Percentiles rank a stretch among this genome's conserved stretches.
Conservation (phyloP, 2,329 filamentous ascomycete genomes). For the Xylariaceae sp. region DNA sequence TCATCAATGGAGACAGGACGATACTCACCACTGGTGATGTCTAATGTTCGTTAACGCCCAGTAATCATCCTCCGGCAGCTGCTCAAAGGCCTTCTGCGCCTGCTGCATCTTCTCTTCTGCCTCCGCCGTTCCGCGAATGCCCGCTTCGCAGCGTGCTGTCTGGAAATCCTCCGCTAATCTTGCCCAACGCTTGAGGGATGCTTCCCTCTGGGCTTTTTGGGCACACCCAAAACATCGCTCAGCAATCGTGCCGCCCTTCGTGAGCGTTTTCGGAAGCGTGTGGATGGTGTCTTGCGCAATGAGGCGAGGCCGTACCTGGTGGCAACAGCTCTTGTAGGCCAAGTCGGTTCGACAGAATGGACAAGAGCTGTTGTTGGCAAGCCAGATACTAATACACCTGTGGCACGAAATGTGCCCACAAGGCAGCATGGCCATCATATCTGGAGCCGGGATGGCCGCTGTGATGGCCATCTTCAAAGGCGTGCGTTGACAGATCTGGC, state of each 20-base stretch:
- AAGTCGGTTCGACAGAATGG: slow-evolving; percentile 33
- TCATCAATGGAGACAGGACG: neutral
- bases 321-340: slow-evolving; percentile 28
- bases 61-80: slow-evolving; percentile 10
- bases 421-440: slow-evolving; percentile 30
- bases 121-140: slow-evolving; percentile 8
- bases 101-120: slow-evolving; percentile 9
- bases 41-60: slow-evolving; percentile 1
- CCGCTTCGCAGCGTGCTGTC: slow-evolving; percentile 11
- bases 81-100: slow-evolving; percentile 19
- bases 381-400: slow-evolving; percentile 29
- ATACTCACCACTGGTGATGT: slow-evolving; percentile 16
- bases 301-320: slow-evolving; percentile 25
- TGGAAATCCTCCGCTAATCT: slow-evolving; percentile 10
- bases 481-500: slow-evolving; percentile 24
- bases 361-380: slow-evolving; percentile 25
- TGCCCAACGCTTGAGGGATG: slow-evolving; percentile 8
- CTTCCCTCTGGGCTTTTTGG: slow-evolving; percentile 1
- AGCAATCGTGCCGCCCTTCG: slow-evolving; percentile 29
- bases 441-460: neutral
- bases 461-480: slow-evolving; percentile 14
- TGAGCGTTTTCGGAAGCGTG: slow-evolving; percentile 31
- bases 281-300: slow-evolving; percentile 31
- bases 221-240: slow-evolving; percentile 18
- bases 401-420: slow-evolving; percentile 34